Base-by-base conservation (phyloP, 345 rosid species). In the Odontarrhena argentea region DNA sequence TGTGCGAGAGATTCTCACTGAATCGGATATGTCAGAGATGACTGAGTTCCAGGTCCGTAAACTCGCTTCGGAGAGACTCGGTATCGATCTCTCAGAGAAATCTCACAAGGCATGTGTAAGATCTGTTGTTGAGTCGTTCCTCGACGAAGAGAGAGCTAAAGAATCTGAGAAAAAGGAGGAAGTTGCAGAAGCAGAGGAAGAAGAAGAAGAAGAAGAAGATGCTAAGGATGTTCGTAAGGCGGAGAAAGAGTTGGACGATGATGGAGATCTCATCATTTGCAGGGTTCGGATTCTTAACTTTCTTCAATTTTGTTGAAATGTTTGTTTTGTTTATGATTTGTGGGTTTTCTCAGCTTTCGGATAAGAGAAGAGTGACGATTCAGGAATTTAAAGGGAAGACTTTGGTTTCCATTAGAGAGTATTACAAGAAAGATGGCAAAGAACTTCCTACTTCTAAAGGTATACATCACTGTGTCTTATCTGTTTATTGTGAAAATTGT, bases 361-460 rank as follows among this genome's bases (percentile, higher is more conserved):
- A 81, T 43, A 94, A 82, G 85, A 84, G 97, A 47, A 94, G 81
- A 74, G 97, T 91, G 73, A 84, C 95, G 2, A 76, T 94, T 71
- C 96, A 88, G 75, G 90, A 94, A 25, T 94, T 94, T 63, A 71
- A 65, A 66, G 99, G 99, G 48, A 91, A 71, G 65, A 71, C 67
- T 50, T 81, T 90, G 87, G 82, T 94, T 35, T 94, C 99, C 0
- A 88, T 91, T 2, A 80, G 99, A 79, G 97, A 94, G 80, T 88
- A 79, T 53, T 94, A 82, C 60, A 75, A 69, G 15, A 88, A 86
- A 74, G 97, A 83, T 61, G 96, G 91, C 63, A 87, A 82, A 79
- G 97, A 93, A n/a, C 85, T 87, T 67, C 98, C 98, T 56, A 44
- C 84, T 57, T 63, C 97, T 40, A 93, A 89, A 81, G 98, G 98